Evolutionary conservation across 2,329 filamentous ascomycete species (phyloP).

Genomic region (Paecilomyces niveus): DNA sequence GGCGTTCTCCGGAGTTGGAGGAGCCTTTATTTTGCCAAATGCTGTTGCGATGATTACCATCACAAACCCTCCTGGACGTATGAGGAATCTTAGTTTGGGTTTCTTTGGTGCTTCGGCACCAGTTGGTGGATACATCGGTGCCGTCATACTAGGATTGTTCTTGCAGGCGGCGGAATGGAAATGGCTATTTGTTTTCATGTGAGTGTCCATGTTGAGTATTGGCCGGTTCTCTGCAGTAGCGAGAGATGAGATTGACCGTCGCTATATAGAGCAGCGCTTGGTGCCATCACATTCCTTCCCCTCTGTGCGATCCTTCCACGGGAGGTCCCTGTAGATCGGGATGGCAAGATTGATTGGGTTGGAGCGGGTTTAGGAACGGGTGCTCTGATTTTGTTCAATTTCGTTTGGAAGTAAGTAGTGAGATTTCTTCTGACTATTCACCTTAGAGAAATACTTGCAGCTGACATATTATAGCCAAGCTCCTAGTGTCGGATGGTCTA

Average conservation of each 20-base stretch:
- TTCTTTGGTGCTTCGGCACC: conserved; percentile 44
- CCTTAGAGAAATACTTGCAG: neutral
- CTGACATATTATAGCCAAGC: conserved; percentile 27
- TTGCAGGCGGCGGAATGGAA: conserved; percentile 28
- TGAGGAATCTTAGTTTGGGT: conserved; percentile 40
- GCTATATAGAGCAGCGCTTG: conserved; percentile 7
- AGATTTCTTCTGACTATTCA: neutral
- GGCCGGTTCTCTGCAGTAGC: neutral
- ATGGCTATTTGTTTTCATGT: conserved; percentile 38
- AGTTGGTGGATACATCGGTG: conserved; percentile 38
- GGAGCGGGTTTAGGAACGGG: conserved; percentile 34
- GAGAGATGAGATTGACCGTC: neutral
- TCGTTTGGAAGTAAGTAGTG: conserved; percentile 43
- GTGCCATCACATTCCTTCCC: conserved; percentile 11
- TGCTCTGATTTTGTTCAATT: conserved; percentile 42
- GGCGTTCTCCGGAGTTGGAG: conserved; percentile 45
- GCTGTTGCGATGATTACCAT: conserved; percentile 44
- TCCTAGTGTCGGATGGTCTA: conserved; percentile 39
- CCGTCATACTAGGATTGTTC: conserved; percentile 34
- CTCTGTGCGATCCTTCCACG: conserved; percentile 19
- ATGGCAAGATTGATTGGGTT: conserved; percentile 35
- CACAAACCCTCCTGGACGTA: conserved; percentile 41
- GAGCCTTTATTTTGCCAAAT: conserved; percentile 46
- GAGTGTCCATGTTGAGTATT: conserved; percentile 6
- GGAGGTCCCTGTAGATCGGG: conserved; percentile 25